These are phyloP conservation scores for Trichoderma guizhouense DNA, from an alignment of 2,329 filamentous ascomycete genomes.

Conservation along the genomic window DNA sequence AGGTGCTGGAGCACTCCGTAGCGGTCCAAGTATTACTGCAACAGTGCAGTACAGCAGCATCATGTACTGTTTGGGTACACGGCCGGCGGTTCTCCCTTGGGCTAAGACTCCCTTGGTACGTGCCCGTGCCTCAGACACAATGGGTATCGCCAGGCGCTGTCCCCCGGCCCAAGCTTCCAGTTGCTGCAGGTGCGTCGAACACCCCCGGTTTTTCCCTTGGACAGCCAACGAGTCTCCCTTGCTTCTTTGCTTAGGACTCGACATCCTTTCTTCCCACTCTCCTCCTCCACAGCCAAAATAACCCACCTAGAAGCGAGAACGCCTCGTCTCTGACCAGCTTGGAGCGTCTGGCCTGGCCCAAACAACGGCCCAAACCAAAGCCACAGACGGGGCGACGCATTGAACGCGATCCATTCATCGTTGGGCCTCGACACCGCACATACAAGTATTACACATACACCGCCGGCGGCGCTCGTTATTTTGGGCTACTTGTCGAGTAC, in stretches of 20 bases:
- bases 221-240: slow-evolving; percentile 4
- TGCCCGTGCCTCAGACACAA: not conserved
- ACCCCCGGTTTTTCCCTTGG: slow-evolving; percentile 11
- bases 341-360: slow-evolving; percentile 8
- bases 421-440: slow-evolving; percentile 4
- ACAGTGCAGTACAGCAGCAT: not conserved
- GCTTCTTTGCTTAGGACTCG: slow-evolving; percentile 10
- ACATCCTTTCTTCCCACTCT: slow-evolving; percentile 3
- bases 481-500: not conserved
- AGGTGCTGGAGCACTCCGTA: not conserved
- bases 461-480: not conserved
- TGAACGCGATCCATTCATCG: not conserved
- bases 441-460: not conserved
- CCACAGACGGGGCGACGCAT: slow-evolving; percentile 2
- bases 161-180: not conserved
- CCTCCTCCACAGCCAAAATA: slow-evolving; percentile 14
- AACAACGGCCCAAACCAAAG: not conserved
- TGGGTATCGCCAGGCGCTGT: slow-evolving; percentile 18
- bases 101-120: not conserved
- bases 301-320: slow-evolving; percentile 6
- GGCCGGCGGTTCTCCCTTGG: not conserved
- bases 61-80: not conserved
- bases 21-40: not conserved
- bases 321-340: slow-evolving; percentile 12
- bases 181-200: slow-evolving; percentile 13